phyloP scores from a whole-genome alignment of 768 basidiomycete species.

The Naematelia aurantialba region DNA sequence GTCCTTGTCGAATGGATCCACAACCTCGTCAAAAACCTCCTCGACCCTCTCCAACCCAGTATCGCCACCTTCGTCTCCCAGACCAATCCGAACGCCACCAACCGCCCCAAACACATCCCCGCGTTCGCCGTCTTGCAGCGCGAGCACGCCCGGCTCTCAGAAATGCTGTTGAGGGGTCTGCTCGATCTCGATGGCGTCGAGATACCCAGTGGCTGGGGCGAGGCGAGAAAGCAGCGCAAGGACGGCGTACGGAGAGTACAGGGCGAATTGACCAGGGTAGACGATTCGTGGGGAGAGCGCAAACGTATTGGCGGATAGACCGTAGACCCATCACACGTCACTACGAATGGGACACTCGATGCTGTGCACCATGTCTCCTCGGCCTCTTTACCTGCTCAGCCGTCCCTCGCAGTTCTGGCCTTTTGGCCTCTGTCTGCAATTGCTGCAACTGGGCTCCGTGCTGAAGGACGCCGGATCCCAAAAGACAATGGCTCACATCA shows the following conservation, averaged over 20 bases:
- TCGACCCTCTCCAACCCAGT: constrained; percentile 27
- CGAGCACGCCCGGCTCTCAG: constrained; percentile 64
- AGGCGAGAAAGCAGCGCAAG: constrained; percentile 76
- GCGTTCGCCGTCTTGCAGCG: constrained; percentile 47
- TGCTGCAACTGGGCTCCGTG: no score
- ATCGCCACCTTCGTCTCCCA: constrained; percentile 31
- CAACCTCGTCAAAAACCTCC: constrained; percentile 13
- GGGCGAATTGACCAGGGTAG: constrained; percentile 71
- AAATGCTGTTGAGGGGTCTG: constrained; percentile 79
- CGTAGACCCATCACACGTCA: neutral
- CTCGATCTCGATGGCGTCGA: constrained; percentile 78
- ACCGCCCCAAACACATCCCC: constrained; percentile 35
- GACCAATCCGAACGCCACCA: constrained; percentile 28
- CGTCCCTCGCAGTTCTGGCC: neutral
- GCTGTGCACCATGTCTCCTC: no score
- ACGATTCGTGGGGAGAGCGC: constrained; percentile 61
- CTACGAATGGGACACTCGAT: neutral
- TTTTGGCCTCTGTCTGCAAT: neutral
- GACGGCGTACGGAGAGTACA: constrained; percentile 83
- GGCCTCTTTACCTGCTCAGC: neutral
- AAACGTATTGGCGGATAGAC: constrained; percentile 28
- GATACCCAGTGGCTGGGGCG: constrained; percentile 69
- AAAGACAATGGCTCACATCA: no score
- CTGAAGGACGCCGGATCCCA: no score
- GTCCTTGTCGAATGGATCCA: constrained; percentile 35